These are phyloP conservation scores for Ophiosphaerella korrae DNA, from an alignment of 2,329 filamentous ascomycete species.

Conservation along the genomic window DNA sequence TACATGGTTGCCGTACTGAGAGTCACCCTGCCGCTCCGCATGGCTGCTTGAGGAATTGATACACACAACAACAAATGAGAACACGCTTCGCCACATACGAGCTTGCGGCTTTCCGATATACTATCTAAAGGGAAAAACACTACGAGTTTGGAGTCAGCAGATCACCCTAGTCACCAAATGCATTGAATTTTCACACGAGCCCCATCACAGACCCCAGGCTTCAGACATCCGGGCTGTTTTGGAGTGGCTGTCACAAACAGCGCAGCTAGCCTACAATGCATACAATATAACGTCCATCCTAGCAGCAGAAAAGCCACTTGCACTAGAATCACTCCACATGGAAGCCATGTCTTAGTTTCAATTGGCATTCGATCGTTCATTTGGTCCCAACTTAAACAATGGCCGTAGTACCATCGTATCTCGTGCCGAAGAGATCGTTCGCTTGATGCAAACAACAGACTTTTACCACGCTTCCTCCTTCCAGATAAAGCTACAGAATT, in stretches of 20 bases:
- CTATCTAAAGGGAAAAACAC: background rate
- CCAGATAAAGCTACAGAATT: background rate
- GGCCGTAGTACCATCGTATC: no score
- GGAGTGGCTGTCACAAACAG: no score
- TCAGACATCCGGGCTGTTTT: no score
- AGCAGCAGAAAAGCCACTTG: no score
- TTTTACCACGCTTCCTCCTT: background rate
- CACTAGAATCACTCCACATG: no score
- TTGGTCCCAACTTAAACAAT: no score
- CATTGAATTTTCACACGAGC: background rate
- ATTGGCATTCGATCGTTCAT: no score
- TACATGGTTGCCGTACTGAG: background rate
- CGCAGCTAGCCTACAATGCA: no score
- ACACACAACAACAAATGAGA: background rate
- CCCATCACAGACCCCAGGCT: background rate
- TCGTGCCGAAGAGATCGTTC: no score
- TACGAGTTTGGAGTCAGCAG: background rate
- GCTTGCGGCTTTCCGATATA: background rate
- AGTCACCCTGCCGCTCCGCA: background rate
- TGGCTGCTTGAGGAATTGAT: background rate
- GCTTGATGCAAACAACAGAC: no score
- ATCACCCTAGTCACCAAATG: background rate
- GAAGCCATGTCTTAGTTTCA: no score
- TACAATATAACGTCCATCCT: no score
- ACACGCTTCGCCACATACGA: background rate